Evolutionary conservation across 352 stramenopile genomes (phyloP).

Genomic region (Pythium aquatile): DNA sequence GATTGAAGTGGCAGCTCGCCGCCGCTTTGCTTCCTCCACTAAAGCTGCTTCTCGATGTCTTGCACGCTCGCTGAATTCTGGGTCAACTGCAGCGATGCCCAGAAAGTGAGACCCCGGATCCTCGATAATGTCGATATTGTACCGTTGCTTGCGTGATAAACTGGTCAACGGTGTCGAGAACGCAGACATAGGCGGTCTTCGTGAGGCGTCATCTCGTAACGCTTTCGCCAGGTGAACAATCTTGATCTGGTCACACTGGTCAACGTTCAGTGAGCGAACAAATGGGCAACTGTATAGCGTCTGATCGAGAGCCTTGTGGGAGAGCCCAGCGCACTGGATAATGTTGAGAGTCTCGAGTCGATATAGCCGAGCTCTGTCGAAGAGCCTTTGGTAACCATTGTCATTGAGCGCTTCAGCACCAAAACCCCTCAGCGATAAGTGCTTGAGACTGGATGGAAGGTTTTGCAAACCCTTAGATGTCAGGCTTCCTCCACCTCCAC

Average conservation of each 20-base stretch:
- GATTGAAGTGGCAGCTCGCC: slow-evolving; percentile 36
- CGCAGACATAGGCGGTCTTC: neutral
- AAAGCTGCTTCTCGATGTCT: slow-evolving; percentile 36
- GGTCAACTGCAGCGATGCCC: slow-evolving; percentile 44
- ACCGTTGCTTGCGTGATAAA: slow-evolving; percentile 27
- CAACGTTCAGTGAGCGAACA: slow-evolving; percentile 53
- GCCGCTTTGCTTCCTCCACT: slow-evolving; percentile 17
- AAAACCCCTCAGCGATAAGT: slow-evolving; percentile 37
- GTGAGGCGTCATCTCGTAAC: slow-evolving; percentile 21
- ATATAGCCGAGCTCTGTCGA: slow-evolving; percentile 23
- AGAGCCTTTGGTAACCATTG: slow-evolving; percentile 29
- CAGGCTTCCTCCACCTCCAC: slow-evolving; percentile 26
- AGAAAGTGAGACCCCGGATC: slow-evolving; percentile 39
- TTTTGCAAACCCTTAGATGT: slow-evolving; percentile 41
- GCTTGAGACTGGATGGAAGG: slow-evolving; percentile 38
- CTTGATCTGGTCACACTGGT: slow-evolving; percentile 36
- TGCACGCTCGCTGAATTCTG: slow-evolving; percentile 32
- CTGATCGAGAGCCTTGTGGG: slow-evolving; percentile 23
- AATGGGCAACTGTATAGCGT: slow-evolving; percentile 41
- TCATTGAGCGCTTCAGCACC: slow-evolving; percentile 36
- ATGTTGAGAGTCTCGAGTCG: slow-evolving; percentile 49
- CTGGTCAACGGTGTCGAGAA: neutral
- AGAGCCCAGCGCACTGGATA: slow-evolving; percentile 31
- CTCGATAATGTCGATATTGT: slow-evolving; percentile 51
- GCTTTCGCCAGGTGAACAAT: slow-evolving; percentile 29